These are phyloP conservation scores for Solanum medicagineum DNA, from an alignment of 257 asterid species.

Conservation along the genomic window DNA sequence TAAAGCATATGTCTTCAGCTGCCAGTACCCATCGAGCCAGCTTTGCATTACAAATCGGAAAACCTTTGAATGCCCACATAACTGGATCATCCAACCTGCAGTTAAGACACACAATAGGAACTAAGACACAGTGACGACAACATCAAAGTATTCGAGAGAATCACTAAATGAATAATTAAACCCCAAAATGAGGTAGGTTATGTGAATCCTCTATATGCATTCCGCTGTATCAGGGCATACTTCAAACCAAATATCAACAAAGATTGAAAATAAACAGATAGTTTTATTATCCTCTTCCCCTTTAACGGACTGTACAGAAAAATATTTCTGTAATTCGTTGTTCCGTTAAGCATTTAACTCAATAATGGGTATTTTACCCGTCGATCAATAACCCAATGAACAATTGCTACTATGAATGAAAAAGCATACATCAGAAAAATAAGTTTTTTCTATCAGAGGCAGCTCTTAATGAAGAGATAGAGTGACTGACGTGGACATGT, in stretches of 20 bases:
- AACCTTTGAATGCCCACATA: slow-evolving; percentile 85
- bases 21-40: slow-evolving; percentile 89
- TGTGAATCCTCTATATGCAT: background rate
- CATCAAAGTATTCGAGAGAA: background rate
- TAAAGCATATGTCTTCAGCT: slow-evolving; percentile 96
- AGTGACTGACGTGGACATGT: slow-evolving; percentile 94
- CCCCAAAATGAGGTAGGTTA: background rate
- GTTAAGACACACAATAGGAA: background rate
- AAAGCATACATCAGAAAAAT: background rate
- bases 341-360: background rate
- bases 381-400: background rate
- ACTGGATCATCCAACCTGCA: slow-evolving; percentile 94
- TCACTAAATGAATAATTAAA: background rate
- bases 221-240: background rate
- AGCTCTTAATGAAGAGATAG: background rate
- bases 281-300: background rate
- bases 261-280: background rate
- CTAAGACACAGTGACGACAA: background rate
- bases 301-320: background rate
- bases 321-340: background rate
- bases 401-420: background rate
- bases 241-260: background rate
- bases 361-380: background rate
- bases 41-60: slow-evolving; percentile 56
- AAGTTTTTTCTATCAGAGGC: background rate